Conservation (phyloP, 106 monocot species). For the Cymbidium sinense region DNA sequence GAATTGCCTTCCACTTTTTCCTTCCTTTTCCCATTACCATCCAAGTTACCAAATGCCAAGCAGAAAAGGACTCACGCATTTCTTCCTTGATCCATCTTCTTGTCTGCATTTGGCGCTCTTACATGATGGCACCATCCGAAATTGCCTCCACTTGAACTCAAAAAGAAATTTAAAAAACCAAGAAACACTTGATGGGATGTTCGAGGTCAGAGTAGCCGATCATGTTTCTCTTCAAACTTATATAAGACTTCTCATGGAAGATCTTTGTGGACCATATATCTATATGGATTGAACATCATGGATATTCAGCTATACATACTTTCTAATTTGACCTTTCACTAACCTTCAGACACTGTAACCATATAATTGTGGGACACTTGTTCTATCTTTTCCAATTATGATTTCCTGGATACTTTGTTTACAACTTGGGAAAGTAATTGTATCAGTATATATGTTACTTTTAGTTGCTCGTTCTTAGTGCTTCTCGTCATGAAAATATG, state of each 20-base stretch:
- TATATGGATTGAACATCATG: background rate
- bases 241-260: background rate
- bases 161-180: background rate
- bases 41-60: constrained; percentile 1
- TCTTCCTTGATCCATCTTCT: background rate
- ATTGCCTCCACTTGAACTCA: background rate
- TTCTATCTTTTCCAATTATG: constrained; percentile 2
- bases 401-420: background rate
- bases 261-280: constrained; percentile 1
- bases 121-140: background rate
- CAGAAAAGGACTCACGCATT: background rate
- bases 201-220: background rate
- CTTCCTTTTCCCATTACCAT: background rate
- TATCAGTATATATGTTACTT: too few relatives aligned
- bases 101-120: constrained; percentile 1
- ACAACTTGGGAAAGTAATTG: background rate
- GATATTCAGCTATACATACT: too few relatives aligned
- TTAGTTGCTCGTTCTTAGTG: too few relatives aligned
- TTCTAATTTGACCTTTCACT: too few relatives aligned
- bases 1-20: background rate
- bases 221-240: background rate
- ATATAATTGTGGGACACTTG: background rate
- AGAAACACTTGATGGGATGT: background rate
- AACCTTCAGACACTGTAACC: background rate
- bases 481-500: too few relatives aligned